Conservation (phyloP, 257 asterid species). For the Solanum etuberosum region DNA sequence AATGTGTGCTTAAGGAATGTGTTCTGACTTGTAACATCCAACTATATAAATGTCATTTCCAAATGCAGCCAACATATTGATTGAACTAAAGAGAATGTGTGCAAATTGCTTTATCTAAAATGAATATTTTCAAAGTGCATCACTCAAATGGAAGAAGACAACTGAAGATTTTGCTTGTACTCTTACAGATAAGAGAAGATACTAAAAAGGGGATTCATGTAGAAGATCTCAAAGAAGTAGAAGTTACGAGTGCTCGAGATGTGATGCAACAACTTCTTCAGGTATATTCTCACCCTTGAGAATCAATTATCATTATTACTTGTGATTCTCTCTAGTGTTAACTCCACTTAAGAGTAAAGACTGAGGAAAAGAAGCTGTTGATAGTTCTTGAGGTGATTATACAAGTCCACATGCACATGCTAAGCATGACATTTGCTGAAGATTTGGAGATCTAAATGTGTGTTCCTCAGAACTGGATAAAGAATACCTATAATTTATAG, state of each 20-base stretch:
- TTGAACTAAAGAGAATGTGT: neutral
- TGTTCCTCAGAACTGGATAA: neutral
- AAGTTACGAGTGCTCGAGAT: constrained; percentile 87
- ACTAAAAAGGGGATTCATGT: constrained; percentile 86
- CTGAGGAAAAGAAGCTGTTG: neutral
- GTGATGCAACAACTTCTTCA: constrained; percentile 90
- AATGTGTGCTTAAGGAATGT: neutral
- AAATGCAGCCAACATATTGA: neutral
- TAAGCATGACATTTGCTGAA: neutral
- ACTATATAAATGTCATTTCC: neutral
- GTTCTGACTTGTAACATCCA: neutral
- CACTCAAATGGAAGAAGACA: neutral
- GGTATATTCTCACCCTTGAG: constrained; percentile 29
- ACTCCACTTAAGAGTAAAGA: neutral
- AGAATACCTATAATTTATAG: neutral
- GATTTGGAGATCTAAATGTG: neutral
- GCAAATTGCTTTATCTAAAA: neutral
- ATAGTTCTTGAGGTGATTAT: neutral
- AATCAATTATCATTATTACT: neutral
- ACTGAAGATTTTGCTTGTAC: neutral
- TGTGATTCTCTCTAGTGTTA: neutral
- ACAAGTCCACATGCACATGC: neutral
- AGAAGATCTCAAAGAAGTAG: constrained; percentile 83
- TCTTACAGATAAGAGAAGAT: constrained; percentile 82
- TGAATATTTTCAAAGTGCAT: neutral